phyloP scores from a whole-genome alignment of 2,329 filamentous ascomycete species.

The Zalaria sp. region DNA sequence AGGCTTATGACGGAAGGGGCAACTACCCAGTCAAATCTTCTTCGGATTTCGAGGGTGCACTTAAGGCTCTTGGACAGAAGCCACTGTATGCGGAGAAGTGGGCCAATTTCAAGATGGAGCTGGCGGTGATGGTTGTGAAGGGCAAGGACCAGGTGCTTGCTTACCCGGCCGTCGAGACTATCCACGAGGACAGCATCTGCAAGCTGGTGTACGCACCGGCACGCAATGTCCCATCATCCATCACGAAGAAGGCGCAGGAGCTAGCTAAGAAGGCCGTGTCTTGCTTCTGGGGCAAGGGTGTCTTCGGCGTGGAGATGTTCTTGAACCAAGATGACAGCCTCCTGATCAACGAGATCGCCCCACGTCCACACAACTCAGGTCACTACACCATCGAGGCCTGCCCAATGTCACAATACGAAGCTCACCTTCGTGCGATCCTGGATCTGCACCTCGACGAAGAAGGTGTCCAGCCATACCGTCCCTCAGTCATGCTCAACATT shows the following conservation, averaged over 20 bases:
- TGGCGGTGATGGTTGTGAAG: conserved; percentile 90
- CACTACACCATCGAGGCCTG: conserved; percentile 94
- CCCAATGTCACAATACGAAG: conserved; percentile 79
- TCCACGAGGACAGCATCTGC: conserved; percentile 92
- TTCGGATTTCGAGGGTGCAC: conserved; percentile 49
- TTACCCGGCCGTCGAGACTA: conserved; percentile 84
- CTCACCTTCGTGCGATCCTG: conserved; percentile 75
- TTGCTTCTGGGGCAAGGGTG: conserved; percentile 73
- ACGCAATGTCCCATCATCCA: conserved; percentile 47
- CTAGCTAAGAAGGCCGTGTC: conserved; percentile 68
- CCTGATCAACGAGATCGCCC: conserved; percentile 76
- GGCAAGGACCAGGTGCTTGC: conserved; percentile 62
- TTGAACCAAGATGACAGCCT: conserved; percentile 57
- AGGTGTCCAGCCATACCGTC: conserved; percentile 43
- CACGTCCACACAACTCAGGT: conserved; percentile 77
- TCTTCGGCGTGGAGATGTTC: conserved; percentile 97
- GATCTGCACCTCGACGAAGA: conserved; percentile 41
- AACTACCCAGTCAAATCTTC: conserved; percentile 51
- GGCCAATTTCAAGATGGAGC: conserved; percentile 70
- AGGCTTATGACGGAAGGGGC: conserved; percentile 82
- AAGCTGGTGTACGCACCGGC: conserved; percentile 83
- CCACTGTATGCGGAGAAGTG: conserved; percentile 83
- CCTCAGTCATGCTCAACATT: conserved; percentile 68
- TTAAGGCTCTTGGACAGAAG: conserved; percentile 52
- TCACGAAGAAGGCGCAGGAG: conserved; percentile 53